Base-by-base conservation (phyloP, 306 rosid species). In the Neltuma alba region DNA sequence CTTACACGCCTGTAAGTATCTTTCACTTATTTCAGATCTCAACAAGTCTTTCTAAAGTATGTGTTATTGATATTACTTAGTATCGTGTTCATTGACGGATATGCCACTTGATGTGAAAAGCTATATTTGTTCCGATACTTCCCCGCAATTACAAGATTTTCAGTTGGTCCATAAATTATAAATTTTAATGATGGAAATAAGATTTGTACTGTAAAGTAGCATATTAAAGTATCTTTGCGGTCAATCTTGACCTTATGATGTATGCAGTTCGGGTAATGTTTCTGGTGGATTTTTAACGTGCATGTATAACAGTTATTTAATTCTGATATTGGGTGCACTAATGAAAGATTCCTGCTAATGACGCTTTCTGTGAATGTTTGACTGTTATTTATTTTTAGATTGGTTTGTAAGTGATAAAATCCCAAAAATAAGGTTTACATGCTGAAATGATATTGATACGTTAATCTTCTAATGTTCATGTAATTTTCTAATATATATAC, bases 1-100 rank as follows among this genome's bases (percentile, higher is more conserved):
- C 99, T 96, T 81, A 91, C 98, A 57, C 83, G 96, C 71, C 94
- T 96, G 99, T 93, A 88, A 89, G 93, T 20, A 4, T 68, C 47
- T 72, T 41, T 33, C 20, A 38, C 45, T 77, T 40, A 36, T 37
- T 57, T 70, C 76, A 34, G 11, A 20, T 74, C 47, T 70, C 48
- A 70, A n/a, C 15, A 6, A 52, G 23, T 71, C 30, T 75, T 20
- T 55, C 36, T 37, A 54, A 54, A 78, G 44, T 60, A 20, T 28
- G 31, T 34, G 41, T 62, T 68, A 8, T 74, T 69, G 50, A 0
- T 28, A 28, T 60, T 1, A 60, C 55, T 23, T 14, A 28, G 63
- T 76, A 31, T 34, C 42, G 7, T 69, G 79, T 65, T 47, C 38
- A 75, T 73, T 77, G 63, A 36, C 13, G 27, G 79, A 34, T 37